phyloP scores from a whole-genome alignment of 1,139 yeast species.

The Barnettozyma hawaiiensis region DNA sequence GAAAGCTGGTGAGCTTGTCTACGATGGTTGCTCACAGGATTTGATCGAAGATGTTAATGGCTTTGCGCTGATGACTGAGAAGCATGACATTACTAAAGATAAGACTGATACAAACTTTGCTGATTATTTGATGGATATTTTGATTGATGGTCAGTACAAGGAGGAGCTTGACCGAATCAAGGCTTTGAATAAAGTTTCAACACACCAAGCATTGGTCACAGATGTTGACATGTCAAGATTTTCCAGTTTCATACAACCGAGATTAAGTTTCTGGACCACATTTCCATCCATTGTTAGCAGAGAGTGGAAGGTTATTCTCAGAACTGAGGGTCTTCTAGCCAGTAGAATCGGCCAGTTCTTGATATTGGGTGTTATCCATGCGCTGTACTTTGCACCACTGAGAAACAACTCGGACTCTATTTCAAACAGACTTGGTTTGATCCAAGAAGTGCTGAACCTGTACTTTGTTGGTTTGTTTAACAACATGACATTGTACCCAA shows the following conservation, averaged over 20 bases:
- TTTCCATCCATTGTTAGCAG: slow-evolving; percentile 39
- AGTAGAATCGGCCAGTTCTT: slow-evolving; percentile 65
- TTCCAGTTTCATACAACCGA: slow-evolving; percentile 11
- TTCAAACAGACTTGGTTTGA: slow-evolving; percentile 62
- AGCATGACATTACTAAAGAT: not conserved
- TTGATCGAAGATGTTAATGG: slow-evolving; percentile 44
- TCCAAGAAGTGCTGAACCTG: slow-evolving; percentile 67
- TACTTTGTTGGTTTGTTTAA: slow-evolving; percentile 78
- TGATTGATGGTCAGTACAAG: slow-evolving; percentile 7
- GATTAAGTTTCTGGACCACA: slow-evolving; percentile 34
- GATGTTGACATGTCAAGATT: not conserved
- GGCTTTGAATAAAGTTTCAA: not conserved
- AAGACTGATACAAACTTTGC: slow-evolving; percentile 44
- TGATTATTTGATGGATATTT: slow-evolving; percentile 60
- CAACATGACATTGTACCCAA: slow-evolving; percentile 69
- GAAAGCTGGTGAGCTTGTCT: slow-evolving; percentile 66
- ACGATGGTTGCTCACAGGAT: slow-evolving; percentile 43
- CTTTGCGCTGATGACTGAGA: slow-evolving; percentile 35
- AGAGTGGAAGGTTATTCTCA: slow-evolving; percentile 45
- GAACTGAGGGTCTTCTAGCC: slow-evolving; percentile 58
- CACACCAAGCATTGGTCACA: not conserved
- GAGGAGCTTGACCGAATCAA: slow-evolving; percentile 22
- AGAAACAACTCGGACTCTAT: slow-evolving; percentile 54
- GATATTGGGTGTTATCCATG: slow-evolving; percentile 58
- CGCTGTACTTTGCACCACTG: slow-evolving; percentile 69